phyloP scores from a whole-genome alignment of 2,329 filamentous ascomycete genomes.

The Arthrocladium fulminans region DNA sequence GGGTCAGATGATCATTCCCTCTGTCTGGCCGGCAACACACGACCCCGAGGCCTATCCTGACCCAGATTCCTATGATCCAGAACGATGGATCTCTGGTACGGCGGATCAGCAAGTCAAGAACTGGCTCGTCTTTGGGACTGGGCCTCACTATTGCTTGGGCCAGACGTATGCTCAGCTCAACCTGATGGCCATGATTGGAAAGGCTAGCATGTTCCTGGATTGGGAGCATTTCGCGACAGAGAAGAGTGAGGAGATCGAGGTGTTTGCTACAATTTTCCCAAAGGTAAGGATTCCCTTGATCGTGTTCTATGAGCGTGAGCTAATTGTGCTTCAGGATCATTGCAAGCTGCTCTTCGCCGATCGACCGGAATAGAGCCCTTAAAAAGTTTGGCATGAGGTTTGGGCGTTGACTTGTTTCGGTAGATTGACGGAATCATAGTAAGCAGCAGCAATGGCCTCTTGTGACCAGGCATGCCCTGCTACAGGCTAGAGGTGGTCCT shows the following conservation, averaged over 20 bases:
- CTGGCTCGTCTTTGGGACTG: conserved; percentile 90
- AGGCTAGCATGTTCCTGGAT: conserved; percentile 75
- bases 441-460: no score
- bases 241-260: conserved; percentile 85
- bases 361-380: conserved; percentile 23
- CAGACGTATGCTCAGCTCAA: conserved; percentile 87
- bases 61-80: conserved; percentile 80
- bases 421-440: no score
- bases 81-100: conserved; percentile 82
- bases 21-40: conserved; percentile 80
- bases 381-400: background rate
- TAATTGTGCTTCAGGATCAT: conserved; percentile 55
- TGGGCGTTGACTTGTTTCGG: background rate
- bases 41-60: conserved; percentile 88
- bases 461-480: no score
- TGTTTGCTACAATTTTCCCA: conserved; percentile 97
- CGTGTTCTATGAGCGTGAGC: background rate
- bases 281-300: conserved; percentile 52
- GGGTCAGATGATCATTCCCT: conserved; percentile 89
- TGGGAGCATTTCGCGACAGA: conserved; percentile 85
- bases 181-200: conserved; percentile 80
- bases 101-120: conserved; percentile 92
- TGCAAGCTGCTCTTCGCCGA: conserved; percentile 65
- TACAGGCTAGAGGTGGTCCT: no score
- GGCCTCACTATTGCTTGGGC: conserved; percentile 92